phyloP scores from a whole-genome alignment of 2,329 filamentous ascomycete genomes.

The Fusarium bulbicola region DNA sequence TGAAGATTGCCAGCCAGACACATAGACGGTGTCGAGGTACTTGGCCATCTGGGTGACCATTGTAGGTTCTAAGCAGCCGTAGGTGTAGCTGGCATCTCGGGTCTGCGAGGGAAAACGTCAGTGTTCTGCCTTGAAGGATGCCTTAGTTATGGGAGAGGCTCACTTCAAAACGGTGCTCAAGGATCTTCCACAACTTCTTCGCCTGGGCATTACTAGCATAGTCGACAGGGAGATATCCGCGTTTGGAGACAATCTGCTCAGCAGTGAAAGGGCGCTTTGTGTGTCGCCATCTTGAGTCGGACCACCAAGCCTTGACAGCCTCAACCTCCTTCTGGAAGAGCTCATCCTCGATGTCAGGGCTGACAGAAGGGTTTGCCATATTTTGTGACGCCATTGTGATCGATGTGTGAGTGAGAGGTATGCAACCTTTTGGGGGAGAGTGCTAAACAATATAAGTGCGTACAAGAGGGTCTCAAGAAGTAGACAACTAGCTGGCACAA shows the following conservation, averaged over 20 bases:
- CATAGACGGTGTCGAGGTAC: slow-evolving; percentile 97
- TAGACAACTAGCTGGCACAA: neutral
- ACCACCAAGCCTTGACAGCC: slow-evolving; percentile 94
- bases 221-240: slow-evolving; percentile 88
- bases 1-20: slow-evolving; percentile 98
- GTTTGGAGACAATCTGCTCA: slow-evolving; percentile 96
- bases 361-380: slow-evolving; percentile 67
- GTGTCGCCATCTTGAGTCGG: slow-evolving; percentile 87
- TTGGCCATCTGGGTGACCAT: slow-evolving; percentile 99
- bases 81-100: slow-evolving; percentile 89
- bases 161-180: slow-evolving; percentile 88
- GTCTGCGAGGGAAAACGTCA: slow-evolving; percentile 59
- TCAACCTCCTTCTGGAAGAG: slow-evolving; percentile 84
- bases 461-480: slow-evolving; percentile 13
- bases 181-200: slow-evolving; percentile 94
- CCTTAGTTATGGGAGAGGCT: slow-evolving; percentile 33
- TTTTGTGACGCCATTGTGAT: slow-evolving; percentile 66
- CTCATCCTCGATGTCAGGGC: slow-evolving; percentile 67
- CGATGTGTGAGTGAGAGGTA: slow-evolving; percentile 1
- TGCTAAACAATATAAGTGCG: neutral
- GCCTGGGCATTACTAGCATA: slow-evolving; percentile 89
- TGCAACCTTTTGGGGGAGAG: neutral
- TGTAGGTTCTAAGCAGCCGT: slow-evolving; percentile 95
- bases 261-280: slow-evolving; percentile 94
- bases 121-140: neutral